Evolutionary conservation across 139 green algal species (phyloP), one percentile per base, ranked within the genome.

Genomic region (Bryopsis sp.): DNA sequence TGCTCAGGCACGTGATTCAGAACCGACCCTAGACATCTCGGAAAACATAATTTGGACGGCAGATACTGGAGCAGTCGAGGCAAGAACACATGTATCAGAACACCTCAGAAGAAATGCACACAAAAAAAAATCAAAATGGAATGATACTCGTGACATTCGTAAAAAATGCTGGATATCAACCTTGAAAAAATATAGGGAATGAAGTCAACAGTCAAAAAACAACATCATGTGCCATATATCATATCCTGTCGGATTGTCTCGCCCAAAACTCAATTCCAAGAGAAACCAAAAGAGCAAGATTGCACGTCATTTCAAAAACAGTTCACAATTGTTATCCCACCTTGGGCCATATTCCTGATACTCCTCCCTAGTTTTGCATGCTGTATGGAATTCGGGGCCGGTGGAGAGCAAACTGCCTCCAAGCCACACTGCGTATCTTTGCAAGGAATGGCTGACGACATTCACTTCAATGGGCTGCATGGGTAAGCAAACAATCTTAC

Each of bases 401-500:
- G 75, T 79, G 22, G 83, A 84, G 47, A 94, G 62, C 36, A 94
- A 70, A 57, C 71, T 84, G 54, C 83, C 88, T 1, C 87, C 87
- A 74, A 92, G 89, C 87, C 86, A 92, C 5, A 88, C 87, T 7
- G 87, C 87, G 60, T 78, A 85, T 35, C 73, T 72, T 66, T 94
- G 85, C 76, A 87, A 82, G 47, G 68, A 47, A 76, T 94, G 87
- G 36, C 37, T 85, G 33, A 76, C 32, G 46, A 94, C 88, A 2
- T 72, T 58, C 31, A 89, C 83, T 22, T 83, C 66, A 31, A 82
- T 60, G 33, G 57, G 71, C 74, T 76, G 69, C 24, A 43, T 39
- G 28, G 36, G 68, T 47, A 38, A 58, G 34, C 2, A 47, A 47
- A 35, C 35, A 15, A 64, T 24, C 61, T 72, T 48, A 33, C 43